These are phyloP conservation scores for Ilyonectria mors-panacis DNA, from an alignment of 2,329 filamentous ascomycete species.

Conservation along the genomic window DNA sequence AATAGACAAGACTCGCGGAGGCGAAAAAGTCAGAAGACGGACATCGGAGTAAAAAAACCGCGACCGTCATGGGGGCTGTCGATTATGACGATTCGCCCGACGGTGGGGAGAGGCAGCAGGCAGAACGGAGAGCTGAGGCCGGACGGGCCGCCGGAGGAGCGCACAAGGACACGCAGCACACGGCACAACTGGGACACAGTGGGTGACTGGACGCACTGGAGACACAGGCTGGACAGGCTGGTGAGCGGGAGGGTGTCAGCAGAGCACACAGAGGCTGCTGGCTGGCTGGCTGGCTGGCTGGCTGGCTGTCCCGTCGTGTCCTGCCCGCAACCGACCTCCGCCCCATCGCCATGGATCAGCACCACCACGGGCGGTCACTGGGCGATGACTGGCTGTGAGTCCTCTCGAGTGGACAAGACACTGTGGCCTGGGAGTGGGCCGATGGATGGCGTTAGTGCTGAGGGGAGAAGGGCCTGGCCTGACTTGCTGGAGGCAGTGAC, in stretches of 20 bases:
- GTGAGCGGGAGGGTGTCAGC: constrained; percentile 44
- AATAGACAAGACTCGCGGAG: constrained; percentile 35
- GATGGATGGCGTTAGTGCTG: constrained; percentile 53
- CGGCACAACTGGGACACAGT: constrained; percentile 19
- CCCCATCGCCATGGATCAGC: constrained; percentile 34
- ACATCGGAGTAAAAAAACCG: constrained; percentile 27
- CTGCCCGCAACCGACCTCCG: constrained; percentile 26
- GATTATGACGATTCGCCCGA: constrained; percentile 47
- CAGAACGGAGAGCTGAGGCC: constrained; percentile 31
- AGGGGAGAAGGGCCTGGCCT: constrained; percentile 30
- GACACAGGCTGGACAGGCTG: constrained; percentile 6
- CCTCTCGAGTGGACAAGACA: constrained; percentile 41
- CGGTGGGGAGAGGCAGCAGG: constrained; percentile 39
- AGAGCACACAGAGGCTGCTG: constrained; percentile 38
- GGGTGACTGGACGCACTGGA: background rate
- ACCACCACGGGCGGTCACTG: background rate
- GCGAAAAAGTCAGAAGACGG: constrained; percentile 40
- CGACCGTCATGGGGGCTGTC: constrained; percentile 45
- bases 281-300: constrained; percentile 4
- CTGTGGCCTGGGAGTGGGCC: constrained; percentile 45
- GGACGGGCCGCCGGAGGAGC: constrained; percentile 15
- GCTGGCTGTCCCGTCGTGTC: background rate
- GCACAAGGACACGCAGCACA: constrained; percentile 41
- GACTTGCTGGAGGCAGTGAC: constrained; percentile 38
- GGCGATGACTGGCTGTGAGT: background rate